Evolutionary conservation across 2,329 filamentous ascomycete genomes (phyloP).

Genomic region (Rhytidhysteron rufulum): DNA sequence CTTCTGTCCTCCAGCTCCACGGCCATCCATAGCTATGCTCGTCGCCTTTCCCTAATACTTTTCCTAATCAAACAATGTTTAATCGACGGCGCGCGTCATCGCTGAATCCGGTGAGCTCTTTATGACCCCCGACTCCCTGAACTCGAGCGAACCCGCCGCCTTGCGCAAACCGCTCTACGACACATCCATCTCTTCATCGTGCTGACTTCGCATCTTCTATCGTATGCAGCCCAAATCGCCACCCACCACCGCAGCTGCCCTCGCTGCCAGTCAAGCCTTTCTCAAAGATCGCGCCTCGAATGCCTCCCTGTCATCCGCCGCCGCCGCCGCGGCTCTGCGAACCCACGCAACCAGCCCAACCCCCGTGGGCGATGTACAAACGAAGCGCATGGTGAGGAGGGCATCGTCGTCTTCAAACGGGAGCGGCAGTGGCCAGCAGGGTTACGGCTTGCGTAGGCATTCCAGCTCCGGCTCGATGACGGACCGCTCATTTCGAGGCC

Average conservation of each 20-base stretch:
- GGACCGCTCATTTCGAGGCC: conserved; percentile 79
- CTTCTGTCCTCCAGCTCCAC: no score
- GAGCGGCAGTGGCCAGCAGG: conserved; percentile 44
- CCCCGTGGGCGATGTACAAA: conserved; percentile 76
- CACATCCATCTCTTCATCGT: conserved; percentile 18
- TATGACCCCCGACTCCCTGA: background rate
- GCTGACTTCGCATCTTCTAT: no score
- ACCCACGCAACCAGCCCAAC: conserved; percentile 75
- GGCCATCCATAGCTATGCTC: background rate
- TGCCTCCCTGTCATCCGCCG: conserved; percentile 72
- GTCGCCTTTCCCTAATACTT: background rate
- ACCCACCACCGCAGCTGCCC: conserved; percentile 69
- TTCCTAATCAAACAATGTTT: conserved; percentile 3
- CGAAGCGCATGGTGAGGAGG: conserved; percentile 76
- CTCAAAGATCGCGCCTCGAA: conserved; percentile 62
- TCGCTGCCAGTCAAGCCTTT: conserved; percentile 79
- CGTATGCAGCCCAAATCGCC: conserved; percentile 36
- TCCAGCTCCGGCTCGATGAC: conserved; percentile 80
- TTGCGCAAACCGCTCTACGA: background rate
- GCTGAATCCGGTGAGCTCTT: conserved; percentile 1
- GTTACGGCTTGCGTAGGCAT: conserved; percentile 33
- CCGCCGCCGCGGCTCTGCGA: conserved; percentile 79
- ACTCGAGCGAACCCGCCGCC: background rate
- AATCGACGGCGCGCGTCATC: conserved; percentile 2
- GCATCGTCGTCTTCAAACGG: conserved; percentile 67